Evolutionary conservation across 805 yeast species (phyloP).

Genomic region (Yamadazyma scolyti): DNA sequence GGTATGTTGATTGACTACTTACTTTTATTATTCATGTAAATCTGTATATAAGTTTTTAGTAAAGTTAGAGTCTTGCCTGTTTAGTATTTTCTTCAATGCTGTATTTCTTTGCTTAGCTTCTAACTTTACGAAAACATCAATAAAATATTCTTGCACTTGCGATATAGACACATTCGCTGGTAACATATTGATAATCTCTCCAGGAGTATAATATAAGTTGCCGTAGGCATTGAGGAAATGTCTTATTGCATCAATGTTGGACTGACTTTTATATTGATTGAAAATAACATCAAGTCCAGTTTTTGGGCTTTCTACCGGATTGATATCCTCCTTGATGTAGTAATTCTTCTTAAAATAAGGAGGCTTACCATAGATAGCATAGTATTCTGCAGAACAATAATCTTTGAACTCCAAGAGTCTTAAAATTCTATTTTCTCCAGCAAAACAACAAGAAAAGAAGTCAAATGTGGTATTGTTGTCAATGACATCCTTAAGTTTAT

Average conservation of each 20-base stretch:
- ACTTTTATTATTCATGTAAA: constrained; percentile 10
- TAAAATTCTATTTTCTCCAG: constrained; percentile 4
- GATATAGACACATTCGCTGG: constrained; percentile 30
- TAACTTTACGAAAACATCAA: constrained; percentile 15
- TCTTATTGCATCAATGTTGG: constrained; percentile 16
- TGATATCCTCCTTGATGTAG: constrained; percentile 10
- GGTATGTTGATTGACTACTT: constrained; percentile 69
- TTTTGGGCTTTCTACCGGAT: neutral
- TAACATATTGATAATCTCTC: constrained; percentile 23
- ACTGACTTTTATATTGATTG: constrained; percentile 13
- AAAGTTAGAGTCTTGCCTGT: constrained; percentile 24
- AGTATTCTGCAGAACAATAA: constrained; percentile 31
- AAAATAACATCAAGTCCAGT: constrained; percentile 14
- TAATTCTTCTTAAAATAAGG: constrained; percentile 18
- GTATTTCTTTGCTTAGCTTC: constrained; percentile 15
- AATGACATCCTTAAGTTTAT: constrained; percentile 2
- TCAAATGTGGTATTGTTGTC: too few relatives aligned
- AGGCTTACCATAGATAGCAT: constrained; percentile 17
- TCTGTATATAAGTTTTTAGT: constrained; percentile 18
- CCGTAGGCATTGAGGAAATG: constrained; percentile 28
- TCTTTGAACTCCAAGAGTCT: constrained; percentile 22
- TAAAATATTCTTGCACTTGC: constrained; percentile 24
- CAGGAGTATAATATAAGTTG: constrained; percentile 13
- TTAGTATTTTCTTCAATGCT: constrained; percentile 22
- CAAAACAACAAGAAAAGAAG: constrained; percentile 8